Evolutionary conservation across 1,139 yeast species (phyloP), one percentile per base, ranked within the genome.

Genomic region (Taphrina communis): DNA sequence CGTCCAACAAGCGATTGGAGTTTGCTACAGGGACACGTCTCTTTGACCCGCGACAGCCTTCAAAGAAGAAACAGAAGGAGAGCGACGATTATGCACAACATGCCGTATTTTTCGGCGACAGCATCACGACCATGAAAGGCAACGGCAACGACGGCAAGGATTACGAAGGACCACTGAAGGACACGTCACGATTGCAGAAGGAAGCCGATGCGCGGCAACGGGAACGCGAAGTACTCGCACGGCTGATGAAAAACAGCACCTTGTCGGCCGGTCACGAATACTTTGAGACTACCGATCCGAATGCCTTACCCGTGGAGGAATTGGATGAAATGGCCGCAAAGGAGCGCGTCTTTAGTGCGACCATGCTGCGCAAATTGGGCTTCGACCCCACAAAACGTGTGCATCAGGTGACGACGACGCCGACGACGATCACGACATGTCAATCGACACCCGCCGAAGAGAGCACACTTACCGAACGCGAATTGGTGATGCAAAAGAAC

Each of bases 1-100:
- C 85, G 0, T 66, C 65, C 57, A 73, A 69, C 55, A 51, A 71
- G 61, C 65, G 73, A 42, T 73, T 72, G 35, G 74, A 73, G 48
- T 66, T 69, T 39, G 73, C 72, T 0, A 61, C 69, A 21, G 68
- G 71, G 21, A 62, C 70, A 41, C 56, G 56, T 11, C 55, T 61
- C 11, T 62, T 42, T 42, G 66, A 65, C 36, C 70, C 70, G 6
- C 35, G 60, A 12, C 61, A 55, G 31, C 67, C 67, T 17, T 53
- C 67, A 2, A 42, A 63, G 46, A 63, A 63, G 61, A 53, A 55
- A 61, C 46, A 19, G 21, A 63, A 63, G 39, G 67, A 63, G 21
- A 36, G 21, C 55, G 61, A 63, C 21, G 46, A 53, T 1, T 39
- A 44, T 44, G 67, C 61, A 1, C 67, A 55, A 25, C 60, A 63